A percentile compares a stretch with the other conserved stretches of the same genome.
Conservation (phyloP, 2,329 filamentous ascomycete genomes). For the Ophiocordyceps camponoti-leonardi region DNA sequence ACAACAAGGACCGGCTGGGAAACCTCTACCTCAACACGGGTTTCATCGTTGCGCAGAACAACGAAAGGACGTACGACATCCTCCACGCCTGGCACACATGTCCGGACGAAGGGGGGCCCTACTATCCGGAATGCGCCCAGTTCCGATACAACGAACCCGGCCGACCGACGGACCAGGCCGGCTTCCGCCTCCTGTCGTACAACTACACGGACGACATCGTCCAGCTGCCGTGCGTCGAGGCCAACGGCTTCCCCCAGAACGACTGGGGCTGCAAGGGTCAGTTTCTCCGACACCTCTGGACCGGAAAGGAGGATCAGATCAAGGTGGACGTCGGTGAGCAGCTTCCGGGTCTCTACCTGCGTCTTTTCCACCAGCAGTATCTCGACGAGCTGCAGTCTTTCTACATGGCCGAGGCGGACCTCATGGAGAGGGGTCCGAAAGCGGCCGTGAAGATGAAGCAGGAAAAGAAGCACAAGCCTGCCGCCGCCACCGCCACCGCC, state of each 20-base stretch:
- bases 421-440: conserved; percentile 11
- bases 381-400: conserved; percentile 15
- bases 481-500: not conserved
- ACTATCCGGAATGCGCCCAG: conserved; percentile 19
- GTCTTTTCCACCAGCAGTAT: conserved; percentile 19
- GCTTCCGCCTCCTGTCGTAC: conserved; percentile 26
- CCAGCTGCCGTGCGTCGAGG: conserved; percentile 22
- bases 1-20: conserved; percentile 22
- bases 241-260: conserved; percentile 24
- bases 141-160: conserved; percentile 18
- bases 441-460: conserved; percentile 1
- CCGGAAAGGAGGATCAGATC: conserved; percentile 20
- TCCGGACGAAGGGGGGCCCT: conserved; percentile 17
- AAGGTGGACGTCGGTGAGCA: conserved; percentile 20
- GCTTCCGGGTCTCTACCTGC: conserved; percentile 17
- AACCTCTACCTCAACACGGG: conserved; percentile 31
- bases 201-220: conserved; percentile 22
- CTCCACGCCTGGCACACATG: conserved; percentile 29
- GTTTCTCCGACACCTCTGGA: conserved; percentile 27
- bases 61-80: conserved; percentile 26
- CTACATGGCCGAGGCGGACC: conserved; percentile 17
- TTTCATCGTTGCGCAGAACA: conserved; percentile 35
- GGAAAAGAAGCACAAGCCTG: not conserved
- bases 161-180: conserved; percentile 23
- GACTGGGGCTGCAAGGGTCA: conserved; percentile 19